Conservation (phyloP, 1,139 yeast genomes). For the Yamadazyma triangularis region DNA sequence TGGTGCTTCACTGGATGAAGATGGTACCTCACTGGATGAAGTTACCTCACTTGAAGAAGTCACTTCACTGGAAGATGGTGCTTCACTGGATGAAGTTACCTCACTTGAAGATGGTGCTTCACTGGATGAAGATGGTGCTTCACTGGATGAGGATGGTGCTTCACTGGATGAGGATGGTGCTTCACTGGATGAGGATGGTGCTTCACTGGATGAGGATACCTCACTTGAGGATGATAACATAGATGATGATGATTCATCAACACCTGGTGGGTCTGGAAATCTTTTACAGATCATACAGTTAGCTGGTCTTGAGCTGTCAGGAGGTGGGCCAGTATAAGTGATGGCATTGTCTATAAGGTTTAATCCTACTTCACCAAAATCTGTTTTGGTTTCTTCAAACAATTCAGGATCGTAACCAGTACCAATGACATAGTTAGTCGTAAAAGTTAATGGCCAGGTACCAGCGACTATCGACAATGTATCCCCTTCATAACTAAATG, state of each 20-base stretch:
- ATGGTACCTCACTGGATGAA: no score
- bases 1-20: no score
- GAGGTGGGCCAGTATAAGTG: slow-evolving; percentile 4
- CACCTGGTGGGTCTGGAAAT: slow-evolving; percentile 3
- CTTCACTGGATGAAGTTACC: slow-evolving; percentile 1
- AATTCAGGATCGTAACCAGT: slow-evolving; percentile 12
- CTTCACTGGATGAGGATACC: not conserved
- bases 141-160: slow-evolving; percentile 1
- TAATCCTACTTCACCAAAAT: slow-evolving; percentile 13
- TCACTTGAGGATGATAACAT: not conserved
- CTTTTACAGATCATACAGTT: slow-evolving; percentile 1
- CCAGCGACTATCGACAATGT: slow-evolving; percentile 12
- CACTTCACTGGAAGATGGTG: slow-evolving; percentile 1
- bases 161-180: not conserved
- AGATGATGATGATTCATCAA: not conserved
- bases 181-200: not conserved
- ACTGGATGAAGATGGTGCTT: slow-evolving; percentile 4
- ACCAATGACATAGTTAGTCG: slow-evolving; percentile 20
- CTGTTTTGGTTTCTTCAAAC: slow-evolving; percentile 9
- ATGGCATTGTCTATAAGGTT: slow-evolving; percentile 5
- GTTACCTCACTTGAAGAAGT: slow-evolving; percentile 1
- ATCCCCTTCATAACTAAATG: slow-evolving; percentile 6
- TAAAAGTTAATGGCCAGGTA: slow-evolving; percentile 15
- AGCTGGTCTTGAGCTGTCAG: slow-evolving; percentile 1
- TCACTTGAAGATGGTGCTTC: slow-evolving; percentile 4